Base-by-base conservation (phyloP, 192 early-diverging fungal species). In the Chytriomyces sp. region DNA sequence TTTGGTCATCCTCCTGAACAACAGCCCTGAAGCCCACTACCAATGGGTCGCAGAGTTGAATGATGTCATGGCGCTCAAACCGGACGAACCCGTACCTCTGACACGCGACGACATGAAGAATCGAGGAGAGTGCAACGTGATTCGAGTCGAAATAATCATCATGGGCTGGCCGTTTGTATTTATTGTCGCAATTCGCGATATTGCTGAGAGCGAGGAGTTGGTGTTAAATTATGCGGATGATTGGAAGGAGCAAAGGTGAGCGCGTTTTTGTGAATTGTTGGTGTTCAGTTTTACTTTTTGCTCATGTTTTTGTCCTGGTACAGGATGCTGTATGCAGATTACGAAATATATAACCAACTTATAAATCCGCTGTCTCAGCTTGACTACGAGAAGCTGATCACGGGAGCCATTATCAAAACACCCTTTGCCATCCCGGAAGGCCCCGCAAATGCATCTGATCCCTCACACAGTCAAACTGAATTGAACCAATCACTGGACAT, bases 111-210 rank as follows among this genome's bases (percentile, higher is more conserved):
- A 59, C 2, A 16, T 20, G 23, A 64, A 68, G 10, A 44, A 26
- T 45, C 9, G 16, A 11, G n/a, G 28, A n/a, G 45, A 44, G 9
- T 8, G 49, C 50, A 70, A 70, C 43, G 43, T 70, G 26, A 50
- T 13, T 13, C 69, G 69, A n/a, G 7, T 70, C 9, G 69, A 70
- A 35, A 45, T 70, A 6, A 28, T 28, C 6, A 20, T 8, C 43
- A n/a, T 70, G 24, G 69, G 69, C 8, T 70, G 46, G 49, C 69
- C 69, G n/a, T 70, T 20, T 16, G 50, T 70, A 9, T 70, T 70
- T 59, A 9, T 70, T 13, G 69, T 70, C 43, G 69, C 69, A 8
- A 8, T 24, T 26, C 13, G 7, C 7, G 53, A 50, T 28, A 70
- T 70, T 28, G 0, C 18, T 13, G 13, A 70, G 28, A 43, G 69